Base-by-base conservation (phyloP, 441 rosid genomes). In the Aquilaria agallochum region DNA sequence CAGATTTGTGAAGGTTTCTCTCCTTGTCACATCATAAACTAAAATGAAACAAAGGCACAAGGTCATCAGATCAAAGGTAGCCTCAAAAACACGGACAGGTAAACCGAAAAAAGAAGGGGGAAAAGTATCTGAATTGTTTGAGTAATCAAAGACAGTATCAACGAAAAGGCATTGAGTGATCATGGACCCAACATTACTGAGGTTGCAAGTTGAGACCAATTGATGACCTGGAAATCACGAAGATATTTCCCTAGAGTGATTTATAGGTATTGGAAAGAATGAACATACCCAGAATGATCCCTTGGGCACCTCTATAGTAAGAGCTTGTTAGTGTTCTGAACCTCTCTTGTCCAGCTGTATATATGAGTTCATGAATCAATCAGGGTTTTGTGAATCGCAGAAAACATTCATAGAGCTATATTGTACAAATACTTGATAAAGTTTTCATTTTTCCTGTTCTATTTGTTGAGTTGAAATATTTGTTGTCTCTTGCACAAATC, bases 291-390 rank as follows among this genome's bases (percentile, higher is more conserved):
- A 92, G 96, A 64, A 92, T 72, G 76, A 92, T 92, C 62, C 98
- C 98, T 68, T 86, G 96, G 45, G 89, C 94, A 76, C 89, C 87
- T 79, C 98, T 84, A 64, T 83, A 92, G 80, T 89, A 92, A 49
- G 98, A 89, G 78, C 90, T 89, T 15, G 98, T 89, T 72, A 92
- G 60, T 68, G 98, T 78, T 68, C 98, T 82, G 82, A 88, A 89
- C 75, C 86, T 88, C 68, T 92, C 98, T 74, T 92, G 96, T 68
- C 98, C 98, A 77, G 98, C 98, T 92, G 83, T 85, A 79, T 52
- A 75, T 53, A 53, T 0, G 47, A 72, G 65, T 59, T 55, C 20
- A 51, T 32, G 53, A 61, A 69, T 61, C 20, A 74, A 50, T 20
- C 60, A n/a, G 31, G 30, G 11, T 32, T 45, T 40, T 20, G 47